Evolutionary conservation across 495 filamentous ascomycete genomes (phyloP).

Genomic region (Chaetomium tenue): DNA sequence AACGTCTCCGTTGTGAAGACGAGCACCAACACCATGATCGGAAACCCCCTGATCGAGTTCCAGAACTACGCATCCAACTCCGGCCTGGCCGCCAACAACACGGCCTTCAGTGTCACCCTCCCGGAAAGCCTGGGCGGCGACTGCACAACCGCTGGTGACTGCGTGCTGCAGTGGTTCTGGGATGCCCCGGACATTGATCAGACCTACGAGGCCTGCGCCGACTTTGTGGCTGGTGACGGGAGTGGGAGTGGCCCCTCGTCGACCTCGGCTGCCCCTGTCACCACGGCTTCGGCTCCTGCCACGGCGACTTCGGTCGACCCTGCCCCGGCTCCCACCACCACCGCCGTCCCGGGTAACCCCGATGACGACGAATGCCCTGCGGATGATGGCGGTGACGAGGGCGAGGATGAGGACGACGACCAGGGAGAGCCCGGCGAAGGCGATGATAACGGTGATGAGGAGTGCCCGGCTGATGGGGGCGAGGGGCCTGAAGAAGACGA

Average conservation of each 20-base stretch:
- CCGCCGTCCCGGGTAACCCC: background rate
- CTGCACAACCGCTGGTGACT: conserved; percentile 10
- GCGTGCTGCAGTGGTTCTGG: conserved; percentile 17
- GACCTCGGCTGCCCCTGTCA: background rate
- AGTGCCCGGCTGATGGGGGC: conserved; percentile 4
- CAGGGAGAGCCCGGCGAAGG: background rate
- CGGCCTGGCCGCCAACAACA: conserved; percentile 50
- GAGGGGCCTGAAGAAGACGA: conserved; percentile 2
- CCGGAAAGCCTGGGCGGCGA: conserved; percentile 36
- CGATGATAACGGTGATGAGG: background rate
- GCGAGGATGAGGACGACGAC: background rate
- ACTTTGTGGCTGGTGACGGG: background rate
- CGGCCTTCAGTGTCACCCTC: conserved; percentile 63
- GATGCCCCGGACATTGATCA: conserved; percentile 6
- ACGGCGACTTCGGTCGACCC: background rate
- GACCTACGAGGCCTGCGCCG: conserved; percentile 16
- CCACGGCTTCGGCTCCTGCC: background rate
- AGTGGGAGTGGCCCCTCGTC: background rate
- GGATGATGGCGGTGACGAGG: background rate
- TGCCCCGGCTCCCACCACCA: background rate
- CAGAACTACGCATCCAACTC: conserved; percentile 46
- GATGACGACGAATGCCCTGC: conserved; percentile 3
- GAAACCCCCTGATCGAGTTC: conserved; percentile 54
- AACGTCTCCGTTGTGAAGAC: conserved; percentile 68
- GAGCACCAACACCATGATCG: conserved; percentile 56